These are phyloP conservation scores for Aureobasidium subglaciale DNA, from an alignment of 2,329 filamentous ascomycete genomes.

Conservation along the genomic window DNA sequence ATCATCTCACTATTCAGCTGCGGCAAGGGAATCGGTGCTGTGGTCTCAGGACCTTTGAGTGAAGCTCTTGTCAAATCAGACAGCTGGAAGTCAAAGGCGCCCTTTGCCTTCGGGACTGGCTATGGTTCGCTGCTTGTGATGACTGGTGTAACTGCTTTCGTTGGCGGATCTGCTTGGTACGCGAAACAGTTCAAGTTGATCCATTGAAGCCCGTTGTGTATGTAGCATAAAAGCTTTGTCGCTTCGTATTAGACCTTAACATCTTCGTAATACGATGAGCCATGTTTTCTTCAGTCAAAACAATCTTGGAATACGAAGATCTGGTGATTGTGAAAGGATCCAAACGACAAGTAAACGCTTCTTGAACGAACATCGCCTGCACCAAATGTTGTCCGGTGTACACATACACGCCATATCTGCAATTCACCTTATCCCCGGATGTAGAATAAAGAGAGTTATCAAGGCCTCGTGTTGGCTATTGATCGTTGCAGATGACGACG, in stretches of 20 bases:
- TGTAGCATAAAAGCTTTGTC: neutral
- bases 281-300: neutral
- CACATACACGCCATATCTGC: no score
- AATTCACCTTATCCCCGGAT: no score
- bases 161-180: slow-evolving; percentile 23
- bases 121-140: slow-evolving; percentile 38
- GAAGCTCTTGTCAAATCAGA: slow-evolving; percentile 37
- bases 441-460: no score
- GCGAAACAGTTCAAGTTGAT: slow-evolving; percentile 20
- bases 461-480: no score
- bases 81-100: slow-evolving; percentile 30
- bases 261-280: neutral
- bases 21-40: slow-evolving; percentile 45
- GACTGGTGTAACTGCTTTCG: slow-evolving; percentile 34
- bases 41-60: slow-evolving; percentile 46
- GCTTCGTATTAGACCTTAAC: no score
- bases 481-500: no score
- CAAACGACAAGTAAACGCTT: no score
- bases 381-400: no score
- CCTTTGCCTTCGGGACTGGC: slow-evolving; percentile 36
- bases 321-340: no score
- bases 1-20: slow-evolving; percentile 43
- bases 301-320: no score
- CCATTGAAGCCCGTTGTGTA: neutral
- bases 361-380: no score